Evolutionary conservation across 2,329 filamentous ascomycete genomes (phyloP), one percentile per base, ranked within the genome.

Genomic region (Cercospora canescens): DNA sequence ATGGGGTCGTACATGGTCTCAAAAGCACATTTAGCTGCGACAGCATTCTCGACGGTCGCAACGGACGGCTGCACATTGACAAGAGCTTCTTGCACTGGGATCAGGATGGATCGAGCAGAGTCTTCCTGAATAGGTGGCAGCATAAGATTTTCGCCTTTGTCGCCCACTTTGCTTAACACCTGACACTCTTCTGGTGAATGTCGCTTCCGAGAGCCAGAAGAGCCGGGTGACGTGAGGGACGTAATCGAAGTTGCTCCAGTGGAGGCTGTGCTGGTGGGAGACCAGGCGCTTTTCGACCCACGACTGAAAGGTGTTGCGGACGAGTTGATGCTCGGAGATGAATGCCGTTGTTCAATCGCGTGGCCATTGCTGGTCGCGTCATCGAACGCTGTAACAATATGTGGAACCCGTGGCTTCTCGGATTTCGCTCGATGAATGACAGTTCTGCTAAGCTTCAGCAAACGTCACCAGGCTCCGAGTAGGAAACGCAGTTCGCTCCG

Each of bases 1-100:
- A 93, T 77, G n/a, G 88, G 82, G 71, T 94, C 90, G 81, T 91
- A 97, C 73, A 94, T 87, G 0, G 89, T 92, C 77, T 98, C 95
- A 9, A 98, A 85, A 72, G 88, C 96, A 21, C 96, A 87, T 77
- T 96, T 97, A 50, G 92, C 90, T 0, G 92, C 90, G 0, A 93
- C 88, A 2, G 89, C 87, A 67, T 86, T 88, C 79, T 98, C 94
- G 0, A 93, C 89, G 0, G 93, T 96, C 11, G 76, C 68, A 24
- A 84, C 69, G 1, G 81, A 81, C n/a, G 80, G 80, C 55, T 69
- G 70, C n/a, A 69, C 58, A 32, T 70, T 48, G 34, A 71, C 26
- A 3, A 63, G 67, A 12, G 68, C 68, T 35, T 77, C 76, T 63
- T 77, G 75, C 9, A 76, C 70, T 6, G 75, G 76, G 9, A 77